Evolutionary conservation across 805 yeast genomes (phyloP).

Genomic region (Yarrowia porcina): DNA sequence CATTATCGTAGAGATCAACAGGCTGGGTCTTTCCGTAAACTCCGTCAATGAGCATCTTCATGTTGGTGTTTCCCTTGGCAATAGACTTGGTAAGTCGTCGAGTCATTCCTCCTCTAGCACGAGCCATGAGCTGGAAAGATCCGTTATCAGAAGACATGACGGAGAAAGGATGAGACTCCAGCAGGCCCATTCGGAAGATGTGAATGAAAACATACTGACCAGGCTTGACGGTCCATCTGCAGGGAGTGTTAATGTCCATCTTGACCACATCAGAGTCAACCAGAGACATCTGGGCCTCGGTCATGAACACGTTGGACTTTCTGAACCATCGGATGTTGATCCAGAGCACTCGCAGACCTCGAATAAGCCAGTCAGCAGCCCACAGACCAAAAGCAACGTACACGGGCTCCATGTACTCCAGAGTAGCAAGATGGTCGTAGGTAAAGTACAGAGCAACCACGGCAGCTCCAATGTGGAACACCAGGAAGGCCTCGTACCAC

Average conservation of each 20-base stretch:
- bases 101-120: constrained; percentile 56
- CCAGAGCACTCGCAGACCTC: constrained; percentile 50
- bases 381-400: constrained; percentile 60
- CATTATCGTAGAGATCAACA: constrained; percentile 47
- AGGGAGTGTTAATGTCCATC: constrained; percentile 51
- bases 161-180: constrained; percentile 72
- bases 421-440: constrained; percentile 52
- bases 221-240: constrained; percentile 53
- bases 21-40: constrained; percentile 55
- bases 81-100: constrained; percentile 39
- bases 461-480: constrained; percentile 55
- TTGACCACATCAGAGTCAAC: constrained; percentile 48
- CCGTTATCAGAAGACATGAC: constrained; percentile 44
- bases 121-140: constrained; percentile 48
- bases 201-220: constrained; percentile 64
- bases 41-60: constrained; percentile 55
- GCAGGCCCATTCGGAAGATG: constrained; percentile 46
- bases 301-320: neutral
- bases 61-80: constrained; percentile 36
- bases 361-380: constrained; percentile 59
- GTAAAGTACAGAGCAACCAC: constrained; percentile 53
- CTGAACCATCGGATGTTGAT: constrained; percentile 32
- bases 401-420: constrained; percentile 55
- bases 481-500: constrained; percentile 57
- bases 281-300: constrained; percentile 43